Percentiles rank a stretch among this genome's conserved stretches.
These are phyloP conservation scores for Xylariaceae sp. DNA, from an alignment of 2,329 filamentous ascomycete genomes.

Conservation along the genomic window DNA sequence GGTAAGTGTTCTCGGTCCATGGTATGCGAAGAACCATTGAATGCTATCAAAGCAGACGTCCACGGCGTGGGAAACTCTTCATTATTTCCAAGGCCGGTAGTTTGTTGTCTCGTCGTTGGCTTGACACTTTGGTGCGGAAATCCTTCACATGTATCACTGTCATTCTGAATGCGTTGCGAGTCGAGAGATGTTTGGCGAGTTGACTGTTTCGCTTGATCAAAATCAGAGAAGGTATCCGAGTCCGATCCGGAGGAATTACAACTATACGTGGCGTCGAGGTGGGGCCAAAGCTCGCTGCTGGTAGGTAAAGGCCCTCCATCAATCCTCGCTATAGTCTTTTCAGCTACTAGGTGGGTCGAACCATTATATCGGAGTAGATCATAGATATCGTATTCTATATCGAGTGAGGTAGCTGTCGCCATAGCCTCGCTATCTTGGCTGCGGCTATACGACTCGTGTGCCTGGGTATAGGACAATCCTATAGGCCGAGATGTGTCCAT, in stretches of 20 bases:
- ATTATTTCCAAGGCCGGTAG: background rate
- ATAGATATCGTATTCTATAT: conserved; percentile 24
- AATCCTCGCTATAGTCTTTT: background rate
- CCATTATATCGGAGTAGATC: conserved; percentile 11
- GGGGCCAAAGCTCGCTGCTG: background rate
- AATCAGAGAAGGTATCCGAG: conserved; percentile 13
- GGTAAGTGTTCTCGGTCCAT: background rate
- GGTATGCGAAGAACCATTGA: background rate
- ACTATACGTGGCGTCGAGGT: background rate
- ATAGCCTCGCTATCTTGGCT: background rate
- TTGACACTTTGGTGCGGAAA: background rate
- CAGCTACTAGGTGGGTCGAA: background rate
- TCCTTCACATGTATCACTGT: background rate
- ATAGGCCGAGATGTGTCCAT: conserved; percentile 25
- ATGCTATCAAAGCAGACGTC: background rate
- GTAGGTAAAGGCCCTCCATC: background rate
- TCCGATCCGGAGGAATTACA: conserved; percentile 15
- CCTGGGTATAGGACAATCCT: background rate
- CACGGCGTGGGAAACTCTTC: background rate
- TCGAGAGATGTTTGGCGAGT: conserved; percentile 17
- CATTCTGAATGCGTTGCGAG: background rate
- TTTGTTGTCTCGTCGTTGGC: background rate
- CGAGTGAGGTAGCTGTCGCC: conserved; percentile 1
- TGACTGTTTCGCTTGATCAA: conserved; percentile 16
- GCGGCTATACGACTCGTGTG: background rate